A percentile compares a stretch with the other conserved stretches of the same genome.
Evolutionary conservation across 2,329 filamentous ascomycete genomes (phyloP).

Genomic region (Penicillium sp.): DNA sequence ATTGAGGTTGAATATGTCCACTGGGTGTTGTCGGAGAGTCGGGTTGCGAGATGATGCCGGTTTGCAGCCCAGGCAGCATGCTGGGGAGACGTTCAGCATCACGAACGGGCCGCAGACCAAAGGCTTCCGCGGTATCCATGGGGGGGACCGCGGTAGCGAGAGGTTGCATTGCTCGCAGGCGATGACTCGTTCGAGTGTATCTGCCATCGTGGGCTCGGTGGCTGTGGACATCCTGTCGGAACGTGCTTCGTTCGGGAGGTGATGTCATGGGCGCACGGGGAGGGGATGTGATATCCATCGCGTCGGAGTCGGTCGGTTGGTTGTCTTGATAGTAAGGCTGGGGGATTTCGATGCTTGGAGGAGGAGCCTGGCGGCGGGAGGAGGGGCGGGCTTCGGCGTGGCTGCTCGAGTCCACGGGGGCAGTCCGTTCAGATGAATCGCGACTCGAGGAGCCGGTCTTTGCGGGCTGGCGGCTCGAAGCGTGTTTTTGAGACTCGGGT

Average conservation of each 20-base stretch:
- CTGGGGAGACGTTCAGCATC: slow-evolving; percentile 81
- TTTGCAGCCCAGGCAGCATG: slow-evolving; percentile 71
- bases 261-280: slow-evolving; percentile 67
- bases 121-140: slow-evolving; percentile 70
- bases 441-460: slow-evolving; percentile 28
- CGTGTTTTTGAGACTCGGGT: slow-evolving; percentile 65
- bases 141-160: slow-evolving; percentile 66
- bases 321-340: slow-evolving; percentile 54
- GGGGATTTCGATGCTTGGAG: slow-evolving; percentile 80
- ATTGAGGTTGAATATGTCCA: slow-evolving; percentile 62
- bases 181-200: slow-evolving; percentile 49
- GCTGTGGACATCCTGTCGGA: slow-evolving; percentile 56
- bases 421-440: slow-evolving; percentile 27
- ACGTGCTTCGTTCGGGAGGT: slow-evolving; percentile 69
- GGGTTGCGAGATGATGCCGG: slow-evolving; percentile 79
- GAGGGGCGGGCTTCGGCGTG: slow-evolving; percentile 57
- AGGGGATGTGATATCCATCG: slow-evolving; percentile 63
- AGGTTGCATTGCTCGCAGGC: slow-evolving; percentile 63
- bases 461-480: slow-evolving; percentile 31
- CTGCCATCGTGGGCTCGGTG: slow-evolving; percentile 48
- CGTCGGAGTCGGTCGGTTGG: slow-evolving; percentile 51
- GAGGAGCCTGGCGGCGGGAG: slow-evolving; percentile 76
- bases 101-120: slow-evolving; percentile 74
- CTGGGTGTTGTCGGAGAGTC: slow-evolving; percentile 86
- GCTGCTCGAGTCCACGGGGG: slow-evolving; percentile 53